Percentiles rank a stretch among this genome's conserved stretches.
phyloP scores from a whole-genome alignment of 2,329 filamentous ascomycete genomes.

The Beauveria asiatica region DNA sequence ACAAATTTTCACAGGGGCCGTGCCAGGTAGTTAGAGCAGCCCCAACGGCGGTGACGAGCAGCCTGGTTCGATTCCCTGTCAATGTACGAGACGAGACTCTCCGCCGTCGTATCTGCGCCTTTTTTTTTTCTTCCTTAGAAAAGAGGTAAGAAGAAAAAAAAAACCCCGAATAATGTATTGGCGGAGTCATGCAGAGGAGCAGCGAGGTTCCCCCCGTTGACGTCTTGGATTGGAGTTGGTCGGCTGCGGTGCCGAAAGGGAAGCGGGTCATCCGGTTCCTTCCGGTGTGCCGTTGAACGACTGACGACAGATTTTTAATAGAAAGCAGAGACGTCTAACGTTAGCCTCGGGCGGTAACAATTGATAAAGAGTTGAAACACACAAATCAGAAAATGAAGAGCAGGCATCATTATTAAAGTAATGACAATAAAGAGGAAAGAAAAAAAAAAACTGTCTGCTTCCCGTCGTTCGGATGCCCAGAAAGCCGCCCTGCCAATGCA shows the following conservation, averaged over 20 bases:
- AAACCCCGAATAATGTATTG: not conserved
- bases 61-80: no score
- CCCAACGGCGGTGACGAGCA: no score
- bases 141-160: not conserved
- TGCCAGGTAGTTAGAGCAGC: no score
- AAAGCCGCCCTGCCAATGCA: not conserved
- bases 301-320: no score
- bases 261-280: constrained; percentile 8
- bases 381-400: no score
- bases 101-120: not conserved
- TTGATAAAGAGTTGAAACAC: no score
- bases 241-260: constrained; percentile 5
- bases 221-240: not conserved
- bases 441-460: not conserved
- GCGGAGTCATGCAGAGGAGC: not conserved
- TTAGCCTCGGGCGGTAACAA: no score
- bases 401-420: no score
- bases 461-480: not conserved
- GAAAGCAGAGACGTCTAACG: no score
- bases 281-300: not conserved
- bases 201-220: not conserved
- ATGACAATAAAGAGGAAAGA: not conserved
- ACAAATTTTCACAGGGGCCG: not conserved
- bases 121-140: not conserved
- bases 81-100: no score